phyloP scores from a whole-genome alignment of 2,329 filamentous ascomycete species.

The Colletotrichum godetiae region DNA sequence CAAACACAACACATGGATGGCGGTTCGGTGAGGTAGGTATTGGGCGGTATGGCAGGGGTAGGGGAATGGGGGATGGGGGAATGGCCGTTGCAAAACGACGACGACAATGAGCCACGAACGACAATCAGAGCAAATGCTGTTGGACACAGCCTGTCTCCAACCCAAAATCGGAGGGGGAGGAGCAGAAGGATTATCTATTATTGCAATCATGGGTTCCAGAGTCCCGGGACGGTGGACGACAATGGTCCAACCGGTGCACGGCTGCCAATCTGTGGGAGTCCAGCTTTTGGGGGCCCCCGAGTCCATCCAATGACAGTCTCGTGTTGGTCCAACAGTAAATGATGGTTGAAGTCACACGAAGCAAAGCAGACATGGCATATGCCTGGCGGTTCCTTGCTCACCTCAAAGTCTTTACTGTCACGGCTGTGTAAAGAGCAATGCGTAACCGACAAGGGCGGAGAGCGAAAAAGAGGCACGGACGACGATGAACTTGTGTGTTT shows the following conservation, averaged over 20 bases:
- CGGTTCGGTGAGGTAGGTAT: background rate
- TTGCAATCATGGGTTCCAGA: constrained; percentile 19
- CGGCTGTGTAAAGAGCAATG: background rate
- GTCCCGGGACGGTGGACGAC: constrained; percentile 8
- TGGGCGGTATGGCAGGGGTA: background rate
- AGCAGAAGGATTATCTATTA: constrained; percentile 8
- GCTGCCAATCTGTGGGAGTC: constrained; percentile 10
- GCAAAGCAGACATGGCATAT: background rate
- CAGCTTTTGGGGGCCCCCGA: constrained; percentile 9
- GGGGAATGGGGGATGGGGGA: background rate
- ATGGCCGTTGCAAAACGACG: background rate
- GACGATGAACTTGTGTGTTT: background rate
- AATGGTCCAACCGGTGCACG: constrained; percentile 16
- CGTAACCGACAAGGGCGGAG: too few relatives aligned
- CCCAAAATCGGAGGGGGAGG: background rate
- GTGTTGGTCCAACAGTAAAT: constrained; percentile 25
- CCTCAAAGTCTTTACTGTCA: too few relatives aligned
- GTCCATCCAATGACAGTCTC: constrained; percentile 18
- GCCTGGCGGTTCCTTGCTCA: background rate
- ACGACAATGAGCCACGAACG: background rate
- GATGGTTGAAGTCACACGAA: constrained; percentile 7
- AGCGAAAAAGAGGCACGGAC: too few relatives aligned
- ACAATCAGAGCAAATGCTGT: constrained; percentile 17
- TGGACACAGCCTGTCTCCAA: background rate
- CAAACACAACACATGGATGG: constrained; percentile 30